Base-by-base conservation (phyloP, 2,329 filamentous ascomycete species). In the Chrysoporthe deuterocubensis region DNA sequence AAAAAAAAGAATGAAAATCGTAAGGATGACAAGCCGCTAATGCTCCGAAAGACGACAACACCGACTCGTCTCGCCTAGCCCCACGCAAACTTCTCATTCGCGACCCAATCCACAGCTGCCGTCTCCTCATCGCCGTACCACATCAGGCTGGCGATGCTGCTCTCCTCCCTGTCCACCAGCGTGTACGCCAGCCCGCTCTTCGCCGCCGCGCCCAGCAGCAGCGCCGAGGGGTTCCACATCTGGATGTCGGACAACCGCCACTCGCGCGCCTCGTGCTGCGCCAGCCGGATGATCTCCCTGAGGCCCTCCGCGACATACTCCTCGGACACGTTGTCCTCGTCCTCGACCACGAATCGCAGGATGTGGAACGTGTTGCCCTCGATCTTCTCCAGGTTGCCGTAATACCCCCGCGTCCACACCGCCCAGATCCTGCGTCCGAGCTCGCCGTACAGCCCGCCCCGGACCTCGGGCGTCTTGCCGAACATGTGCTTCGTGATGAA, bases 81-180 rank as follows among this genome's bases (percentile, higher is more conserved):
- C 92, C 92, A 95, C 1, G 83, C 90, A 79, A 87, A 94, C 80
- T 93, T 94, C 78, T 94, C 91, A 74, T 92, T 93, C 14, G 83
- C 86, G 62, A 93, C 79, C 92, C 92, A 95, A 62, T 92, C 87
- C 6, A 93, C 78, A 34, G 85, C 81, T 6, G 83, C 81, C 0
- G 77, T 80, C 1, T 79, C 74, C 4, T 82, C 85, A 1, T 82
- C 77, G 2, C 87, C 89, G 73, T 91, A 90, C 91, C 90, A 94
- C 78, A 85, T 87, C 77, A 94, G 75, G 73, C 90, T 91, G 0
- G 90, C 82, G 69, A 95, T 91, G 76, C 90, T 92, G 64, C 90
- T 85, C 62, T 78, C 80, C 65, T 93, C 87, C 44, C 92, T 81
- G 2, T 85, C 81, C 0, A 88, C 82, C 67, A 81, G 79, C 42